These are phyloP conservation scores for Neonectria ditissima DNA, from an alignment of 2,329 filamentous ascomycete species.

Conservation along the genomic window DNA sequence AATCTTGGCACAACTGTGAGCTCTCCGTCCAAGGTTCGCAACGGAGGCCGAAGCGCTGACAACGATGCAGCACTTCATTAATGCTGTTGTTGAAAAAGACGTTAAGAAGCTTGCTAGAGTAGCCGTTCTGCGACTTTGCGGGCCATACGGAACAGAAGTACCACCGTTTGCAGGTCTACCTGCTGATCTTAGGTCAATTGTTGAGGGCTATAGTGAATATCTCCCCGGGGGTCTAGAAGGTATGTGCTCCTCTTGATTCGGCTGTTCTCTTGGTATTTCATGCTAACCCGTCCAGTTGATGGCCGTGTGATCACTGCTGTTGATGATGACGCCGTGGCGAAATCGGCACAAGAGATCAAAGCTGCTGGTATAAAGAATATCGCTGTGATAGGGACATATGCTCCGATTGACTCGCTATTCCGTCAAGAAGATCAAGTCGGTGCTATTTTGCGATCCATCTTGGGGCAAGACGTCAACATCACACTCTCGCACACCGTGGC, in stretches of 20 bases:
- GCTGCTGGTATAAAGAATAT: constrained; percentile 16
- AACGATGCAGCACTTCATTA: constrained; percentile 55
- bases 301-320: constrained; percentile 12
- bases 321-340: background rate
- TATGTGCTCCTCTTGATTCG: constrained; percentile 37
- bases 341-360: constrained; percentile 6
- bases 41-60: background rate
- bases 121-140: constrained; percentile 57
- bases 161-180: constrained; percentile 59
- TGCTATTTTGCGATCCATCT: background rate
- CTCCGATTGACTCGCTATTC: constrained; percentile 11
- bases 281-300: constrained; percentile 4
- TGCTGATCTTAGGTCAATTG: constrained; percentile 49
- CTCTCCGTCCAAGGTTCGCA: background rate
- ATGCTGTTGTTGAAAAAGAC: constrained; percentile 59
- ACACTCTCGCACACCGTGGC: constrained; percentile 20
- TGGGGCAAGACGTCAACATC: constrained; percentile 5
- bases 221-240: constrained; percentile 57
- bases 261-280: background rate
- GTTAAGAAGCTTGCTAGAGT: constrained; percentile 53
- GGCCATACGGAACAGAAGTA: constrained; percentile 53
- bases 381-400: constrained; percentile 15
- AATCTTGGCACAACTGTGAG: constrained; percentile 25
- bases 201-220: constrained; percentile 53
- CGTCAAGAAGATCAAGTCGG: constrained; percentile 11